Percentiles rank a stretch among this genome's conserved stretches.
Evolutionary conservation across 2,329 filamentous ascomycete genomes (phyloP).

Genomic region (Raffaelea albimanens): DNA sequence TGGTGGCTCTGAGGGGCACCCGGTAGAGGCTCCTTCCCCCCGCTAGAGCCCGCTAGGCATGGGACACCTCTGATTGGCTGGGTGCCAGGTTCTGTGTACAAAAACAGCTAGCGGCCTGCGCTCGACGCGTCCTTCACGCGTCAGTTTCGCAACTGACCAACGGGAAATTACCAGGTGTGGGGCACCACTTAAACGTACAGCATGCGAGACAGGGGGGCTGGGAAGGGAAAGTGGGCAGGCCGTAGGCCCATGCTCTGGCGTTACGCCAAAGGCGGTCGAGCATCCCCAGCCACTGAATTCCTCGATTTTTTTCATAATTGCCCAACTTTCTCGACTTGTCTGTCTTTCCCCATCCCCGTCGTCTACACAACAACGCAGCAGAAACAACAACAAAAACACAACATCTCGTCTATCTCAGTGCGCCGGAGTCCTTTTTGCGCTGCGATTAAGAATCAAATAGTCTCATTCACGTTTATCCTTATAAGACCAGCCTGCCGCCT

Average conservation of each 20-base stretch:
- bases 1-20: background rate
- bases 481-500: no score
- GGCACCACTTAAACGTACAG: constrained; percentile 8
- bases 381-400: background rate
- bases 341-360: background rate
- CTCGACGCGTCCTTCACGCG: constrained; percentile 10
- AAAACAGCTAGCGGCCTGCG: background rate
- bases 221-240: background rate
- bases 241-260: background rate
- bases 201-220: background rate
- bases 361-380: background rate
- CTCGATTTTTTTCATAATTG: background rate
- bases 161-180: constrained; percentile 3
- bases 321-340: background rate
- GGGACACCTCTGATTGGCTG: constrained; percentile 5
- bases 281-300: constrained; percentile 5
- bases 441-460: background rate
- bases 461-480: no score
- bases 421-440: no score
- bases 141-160: constrained; percentile 6
- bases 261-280: background rate
- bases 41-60: background rate
- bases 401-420: no score
- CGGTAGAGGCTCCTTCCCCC: background rate
- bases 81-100: background rate